Conservation (phyloP, 306 rosid species). For the Cucurbita maxima region DNA sequence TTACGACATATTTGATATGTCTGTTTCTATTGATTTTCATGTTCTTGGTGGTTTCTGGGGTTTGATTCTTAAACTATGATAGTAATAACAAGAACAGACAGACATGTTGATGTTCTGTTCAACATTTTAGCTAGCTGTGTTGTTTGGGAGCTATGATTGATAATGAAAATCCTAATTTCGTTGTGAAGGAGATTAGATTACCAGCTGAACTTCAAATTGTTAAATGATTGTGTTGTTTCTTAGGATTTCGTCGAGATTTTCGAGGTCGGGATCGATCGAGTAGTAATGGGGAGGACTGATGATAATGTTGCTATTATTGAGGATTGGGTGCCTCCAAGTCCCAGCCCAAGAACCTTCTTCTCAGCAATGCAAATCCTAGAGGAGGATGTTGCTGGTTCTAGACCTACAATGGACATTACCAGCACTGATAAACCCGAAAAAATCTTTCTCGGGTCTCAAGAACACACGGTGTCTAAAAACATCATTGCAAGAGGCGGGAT, state of each 20-base stretch:
- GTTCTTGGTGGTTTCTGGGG: neutral
- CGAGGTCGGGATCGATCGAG: slow-evolving; percentile 8
- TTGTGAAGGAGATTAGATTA: neutral
- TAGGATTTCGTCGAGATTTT: neutral
- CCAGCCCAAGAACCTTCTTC: slow-evolving; percentile 59
- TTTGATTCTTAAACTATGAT: neutral
- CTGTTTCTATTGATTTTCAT: neutral
- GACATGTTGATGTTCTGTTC: neutral
- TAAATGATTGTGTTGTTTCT: neutral
- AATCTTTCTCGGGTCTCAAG: slow-evolving; percentile 27
- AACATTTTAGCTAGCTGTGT: neutral
- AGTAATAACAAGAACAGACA: neutral
- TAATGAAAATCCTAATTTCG: neutral
- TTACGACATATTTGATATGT: neutral
- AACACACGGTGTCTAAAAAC: slow-evolving; percentile 9
- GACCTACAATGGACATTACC: slow-evolving; percentile 24
- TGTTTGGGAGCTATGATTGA: neutral
- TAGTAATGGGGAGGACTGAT: slow-evolving; percentile 64
- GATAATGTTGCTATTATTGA: slow-evolving; percentile 47
- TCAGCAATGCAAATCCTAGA: slow-evolving; percentile 47
- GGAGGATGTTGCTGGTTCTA: slow-evolving; percentile 36
- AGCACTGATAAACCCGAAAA: slow-evolving; percentile 27
- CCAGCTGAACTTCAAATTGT: neutral
- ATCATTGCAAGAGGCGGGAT: neutral
- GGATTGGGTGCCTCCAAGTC: slow-evolving; percentile 72